phyloP scores from a whole-genome alignment of 1,284 basidiomycete genomes.

The Cutaneotrichosporon sp. region DNA sequence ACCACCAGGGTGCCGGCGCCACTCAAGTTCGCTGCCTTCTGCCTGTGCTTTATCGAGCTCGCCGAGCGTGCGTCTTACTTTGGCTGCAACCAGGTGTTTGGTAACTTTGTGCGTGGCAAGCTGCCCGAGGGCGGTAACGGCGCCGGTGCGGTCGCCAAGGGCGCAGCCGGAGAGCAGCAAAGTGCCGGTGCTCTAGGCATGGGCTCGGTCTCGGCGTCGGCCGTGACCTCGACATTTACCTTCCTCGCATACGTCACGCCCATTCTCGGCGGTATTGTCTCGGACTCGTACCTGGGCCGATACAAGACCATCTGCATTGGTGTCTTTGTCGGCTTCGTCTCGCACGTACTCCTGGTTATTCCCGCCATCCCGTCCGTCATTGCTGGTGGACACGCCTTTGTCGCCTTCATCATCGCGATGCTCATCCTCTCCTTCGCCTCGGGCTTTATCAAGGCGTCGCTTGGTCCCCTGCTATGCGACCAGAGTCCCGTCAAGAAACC shows the following conservation, averaged over 20 bases:
- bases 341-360: constrained; percentile 42
- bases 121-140: constrained; percentile 59
- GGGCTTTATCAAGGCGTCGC: constrained; percentile 47
- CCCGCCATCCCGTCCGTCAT: constrained; percentile 40
- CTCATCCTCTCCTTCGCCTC: constrained; percentile 44
- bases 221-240: constrained; percentile 29
- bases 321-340: constrained; percentile 31
- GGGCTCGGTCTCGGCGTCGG: constrained; percentile 30
- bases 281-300: constrained; percentile 59
- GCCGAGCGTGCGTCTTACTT: constrained; percentile 36
- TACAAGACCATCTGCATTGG: constrained; percentile 64
- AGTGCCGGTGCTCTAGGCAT: constrained; percentile 56
- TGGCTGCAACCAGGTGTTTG: constrained; percentile 12
- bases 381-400: constrained; percentile 19
- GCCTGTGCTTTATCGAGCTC: constrained; percentile 45
- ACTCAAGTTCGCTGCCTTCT: constrained; percentile 3
- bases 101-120: constrained; percentile 39
- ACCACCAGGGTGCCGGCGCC: constrained; percentile 6
- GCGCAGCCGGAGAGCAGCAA: constrained; percentile 53
- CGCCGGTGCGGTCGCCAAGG: constrained; percentile 65
- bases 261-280: constrained; percentile 55
- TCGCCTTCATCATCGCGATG: constrained; percentile 44
- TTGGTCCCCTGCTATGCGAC: constrained; percentile 46
- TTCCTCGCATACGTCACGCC: constrained; percentile 33
- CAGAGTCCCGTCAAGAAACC: constrained; percentile 44